Percentiles rank a stretch among this genome's conserved stretches.
These are phyloP conservation scores for Saccharomycopsis javanensis DNA, from an alignment of 805 yeast genomes.

Conservation along the genomic window DNA sequence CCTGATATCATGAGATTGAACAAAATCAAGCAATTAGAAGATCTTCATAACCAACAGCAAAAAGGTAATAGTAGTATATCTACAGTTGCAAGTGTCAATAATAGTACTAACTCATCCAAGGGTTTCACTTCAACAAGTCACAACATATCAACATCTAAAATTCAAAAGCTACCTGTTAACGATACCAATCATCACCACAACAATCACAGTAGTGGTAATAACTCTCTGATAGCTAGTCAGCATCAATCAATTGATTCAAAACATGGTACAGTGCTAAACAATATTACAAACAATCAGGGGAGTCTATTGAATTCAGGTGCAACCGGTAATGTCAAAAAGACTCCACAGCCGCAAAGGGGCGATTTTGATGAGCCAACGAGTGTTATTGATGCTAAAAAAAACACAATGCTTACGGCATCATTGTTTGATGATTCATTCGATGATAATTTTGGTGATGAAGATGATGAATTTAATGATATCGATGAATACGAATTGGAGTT, in stretches of 20 bases:
- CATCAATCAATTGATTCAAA: background rate
- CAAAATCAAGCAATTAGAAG: conserved; percentile 5
- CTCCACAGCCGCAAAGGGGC: background rate
- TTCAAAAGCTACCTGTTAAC: background rate
- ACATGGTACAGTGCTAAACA: background rate
- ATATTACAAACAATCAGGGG: background rate
- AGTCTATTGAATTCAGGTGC: background rate
- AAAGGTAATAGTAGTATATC: background rate
- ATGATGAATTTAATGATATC: conserved; percentile 27
- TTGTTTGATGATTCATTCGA: conserved; percentile 43
- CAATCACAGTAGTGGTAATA: too few relatives aligned
- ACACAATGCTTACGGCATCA: conserved; percentile 21
- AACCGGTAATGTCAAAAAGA: background rate
- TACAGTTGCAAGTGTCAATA: background rate
- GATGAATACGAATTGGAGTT: conserved; percentile 25
- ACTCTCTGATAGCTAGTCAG: background rate
- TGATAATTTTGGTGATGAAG: conserved; percentile 40
- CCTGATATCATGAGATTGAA: conserved; percentile 17
- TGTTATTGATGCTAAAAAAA: background rate
- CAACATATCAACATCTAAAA: background rate
- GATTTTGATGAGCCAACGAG: background rate
- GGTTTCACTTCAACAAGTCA: background rate
- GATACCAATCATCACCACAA: too few relatives aligned
- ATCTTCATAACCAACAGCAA: background rate
- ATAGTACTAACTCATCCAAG: background rate